Evolutionary conservation across 1,139 yeast species (phyloP), one percentile per base, ranked within the genome.

Genomic region (Saccharomycopsis phalli): DNA sequence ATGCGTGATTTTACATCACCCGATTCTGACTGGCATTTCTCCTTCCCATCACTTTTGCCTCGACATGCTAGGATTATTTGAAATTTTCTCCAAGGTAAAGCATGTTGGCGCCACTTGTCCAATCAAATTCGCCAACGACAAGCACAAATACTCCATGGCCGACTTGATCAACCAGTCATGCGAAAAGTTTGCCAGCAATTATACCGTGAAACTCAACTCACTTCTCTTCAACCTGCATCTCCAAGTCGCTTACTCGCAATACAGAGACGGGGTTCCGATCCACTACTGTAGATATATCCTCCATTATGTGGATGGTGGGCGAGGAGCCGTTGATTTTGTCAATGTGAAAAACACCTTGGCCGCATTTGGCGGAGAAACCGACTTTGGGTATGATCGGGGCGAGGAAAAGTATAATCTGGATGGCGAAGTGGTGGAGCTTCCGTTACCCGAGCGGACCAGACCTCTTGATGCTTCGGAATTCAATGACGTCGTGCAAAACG

Each of bases 141-240:
- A 21, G 6, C 6, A 17, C 11, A 19, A 3, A 3, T 25, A 6
- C 27, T 33, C 37, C 3, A 23, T 45, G 30, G 28, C 36, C 14
- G 37, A 50, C n/a, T 42, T 59, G 20, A 51, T 73, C 14, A 54
- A 56, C 28, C 50, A 58, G 5, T 41, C 50, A 38, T 62, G 69
- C 4, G 74, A 76, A 2, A 66, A 63, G 41, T 62, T 70, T 22
- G 48, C 52, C 1, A 56, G 63, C 23, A 61, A 62, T 4, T 52
- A 64, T 28, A 60, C 62, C 51, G 66, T 70, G 49, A 63, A 66
- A 62, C 63, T 79, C 52, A 67, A 71, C 48, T 86, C 87, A 3
- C 56, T 64, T 11, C 59, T 79, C 36, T 72, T 75, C 56, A 79
- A 73, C 51, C 91, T 93, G 14, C 65, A 76, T 26, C 59, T 82